Percentiles rank a stretch among this genome's conserved stretches.
phyloP scores from a whole-genome alignment of 768 basidiomycete species.

The Auricularia cornea region DNA sequence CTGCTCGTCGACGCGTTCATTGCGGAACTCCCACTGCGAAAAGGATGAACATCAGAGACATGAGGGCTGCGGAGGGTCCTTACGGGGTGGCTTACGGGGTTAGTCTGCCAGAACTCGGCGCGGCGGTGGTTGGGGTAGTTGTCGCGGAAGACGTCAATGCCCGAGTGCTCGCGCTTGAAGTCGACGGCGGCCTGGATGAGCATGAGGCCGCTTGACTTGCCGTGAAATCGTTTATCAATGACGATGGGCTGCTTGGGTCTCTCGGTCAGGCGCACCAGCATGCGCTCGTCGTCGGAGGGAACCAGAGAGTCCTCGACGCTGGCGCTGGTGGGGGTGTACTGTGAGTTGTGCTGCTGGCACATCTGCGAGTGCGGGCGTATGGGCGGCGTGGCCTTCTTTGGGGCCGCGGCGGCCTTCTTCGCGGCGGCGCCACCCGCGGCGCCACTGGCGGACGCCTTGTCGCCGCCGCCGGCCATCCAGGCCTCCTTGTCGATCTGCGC shows the following conservation, averaged over 20 bases:
- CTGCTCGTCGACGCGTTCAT: constrained; percentile 3
- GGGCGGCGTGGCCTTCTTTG: background rate
- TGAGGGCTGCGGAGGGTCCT: background rate
- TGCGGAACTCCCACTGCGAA: constrained; percentile 9
- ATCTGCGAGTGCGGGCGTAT: background rate
- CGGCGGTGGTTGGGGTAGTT: constrained; percentile 14
- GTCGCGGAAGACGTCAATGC: constrained; percentile 19
- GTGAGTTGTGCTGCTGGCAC: background rate
- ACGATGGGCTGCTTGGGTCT: background rate
- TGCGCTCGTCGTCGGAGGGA: background rate
- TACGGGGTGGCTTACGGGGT: constrained; percentile 11
- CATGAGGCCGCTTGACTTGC: constrained; percentile 47
- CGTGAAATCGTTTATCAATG: constrained; percentile 32
- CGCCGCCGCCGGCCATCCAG: background rate
- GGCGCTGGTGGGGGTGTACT: background rate
- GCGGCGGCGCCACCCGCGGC: background rate
- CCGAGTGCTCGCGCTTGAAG: constrained; percentile 48
- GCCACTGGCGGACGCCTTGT: background rate
- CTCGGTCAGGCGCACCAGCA: background rate
- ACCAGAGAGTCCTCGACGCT: background rate
- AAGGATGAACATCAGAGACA: constrained; percentile 1
- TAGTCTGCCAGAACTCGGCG: constrained; percentile 27
- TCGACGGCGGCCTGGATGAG: constrained; percentile 48
- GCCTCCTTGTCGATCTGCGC: constrained; percentile 8
- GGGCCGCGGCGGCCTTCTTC: background rate